Evolutionary conservation across 306 rosid genomes (phyloP).

Genomic region (Rubus parviflorus): DNA sequence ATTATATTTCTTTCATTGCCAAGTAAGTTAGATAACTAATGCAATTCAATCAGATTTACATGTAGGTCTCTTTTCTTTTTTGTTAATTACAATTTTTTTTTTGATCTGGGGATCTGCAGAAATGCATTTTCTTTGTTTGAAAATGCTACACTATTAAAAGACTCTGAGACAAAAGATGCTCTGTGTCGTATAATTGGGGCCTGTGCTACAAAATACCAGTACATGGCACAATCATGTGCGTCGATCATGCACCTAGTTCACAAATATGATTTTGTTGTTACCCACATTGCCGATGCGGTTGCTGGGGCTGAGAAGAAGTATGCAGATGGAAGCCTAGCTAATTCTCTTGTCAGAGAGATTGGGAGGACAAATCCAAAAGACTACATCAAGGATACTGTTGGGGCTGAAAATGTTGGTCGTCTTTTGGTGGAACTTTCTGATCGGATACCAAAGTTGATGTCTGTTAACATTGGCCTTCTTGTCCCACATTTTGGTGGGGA

Average conservation of each 20-base stretch:
- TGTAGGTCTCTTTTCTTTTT: not conserved
- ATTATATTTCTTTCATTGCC: slow-evolving; percentile 67
- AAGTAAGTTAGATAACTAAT: slow-evolving; percentile 49
- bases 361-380: slow-evolving; percentile 94
- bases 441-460: slow-evolving; percentile 78
- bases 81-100: slow-evolving; percentile 10
- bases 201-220: slow-evolving; percentile 85
- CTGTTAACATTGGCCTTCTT: slow-evolving; percentile 85
- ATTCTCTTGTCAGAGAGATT: slow-evolving; percentile 74
- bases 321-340: slow-evolving; percentile 82
- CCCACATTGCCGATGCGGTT: slow-evolving; percentile 81
- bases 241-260: slow-evolving; percentile 87
- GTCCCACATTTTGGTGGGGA: slow-evolving; percentile 97
- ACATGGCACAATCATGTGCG: slow-evolving; percentile 80
- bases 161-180: slow-evolving; percentile 70
- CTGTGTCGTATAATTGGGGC: slow-evolving; percentile 82
- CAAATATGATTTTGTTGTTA: slow-evolving; percentile 85
- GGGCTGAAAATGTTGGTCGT: slow-evolving; percentile 94
- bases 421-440: slow-evolving; percentile 87
- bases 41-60: not conserved
- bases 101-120: slow-evolving; percentile 44
- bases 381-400: slow-evolving; percentile 76
- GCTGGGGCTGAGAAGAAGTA: slow-evolving; percentile 79
- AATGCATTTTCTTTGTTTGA: slow-evolving; percentile 77
- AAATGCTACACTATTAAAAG: slow-evolving; percentile 61